Evolutionary conservation across 306 rosid genomes (phyloP), one percentile per base, ranked within the genome.

Genomic region (Dryas drummondii): DNA sequence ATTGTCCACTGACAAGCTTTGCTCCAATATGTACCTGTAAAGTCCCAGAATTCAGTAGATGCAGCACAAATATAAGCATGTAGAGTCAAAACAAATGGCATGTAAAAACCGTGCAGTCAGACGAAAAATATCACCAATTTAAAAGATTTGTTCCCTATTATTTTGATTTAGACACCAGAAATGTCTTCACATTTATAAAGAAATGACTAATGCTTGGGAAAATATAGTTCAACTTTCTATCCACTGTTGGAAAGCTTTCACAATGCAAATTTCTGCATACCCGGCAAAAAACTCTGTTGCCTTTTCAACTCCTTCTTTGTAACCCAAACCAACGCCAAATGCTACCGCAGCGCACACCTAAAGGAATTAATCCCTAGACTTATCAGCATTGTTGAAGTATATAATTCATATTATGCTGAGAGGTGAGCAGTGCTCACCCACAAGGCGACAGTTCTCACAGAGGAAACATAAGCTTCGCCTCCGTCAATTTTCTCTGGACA

Each of bases 1-100:
- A 74, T 94, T 91, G 76, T 94, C 99, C 73, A 94, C 97, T 5
- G 97, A 94, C 83, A 94, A 88, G 83, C 98, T 94, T 81, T 94
- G 98, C 89, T 94, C 98, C 87, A 91, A 84, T 56, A 94, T 67
- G 75, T 94, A 94, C 81, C 98, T 94, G 85, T 62, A 68, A 67
- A 50, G 5, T 44, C 55, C 26, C 61, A 57, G 22, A 19, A 45
- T 12, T 70, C 42, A 70, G 50, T 3, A 54, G 16, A 44, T 60
- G 45, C 52, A 70, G 64, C 41, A 70, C 47, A 4, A 7, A 53
- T 3, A 66, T 9, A 32, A 26, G 40, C 16, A 40, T 11, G 11
- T 27, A 46, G 44, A n/a, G 12, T 27, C 4, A 8, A 7, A 9
- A 52, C 46, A 60, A 72, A 70, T 9, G 53, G 11, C 32, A 68